Percentiles rank a stretch among this genome's conserved stretches.
Conservation (phyloP, 2,329 filamentous ascomycete species). For the Cercospora zeina region DNA sequence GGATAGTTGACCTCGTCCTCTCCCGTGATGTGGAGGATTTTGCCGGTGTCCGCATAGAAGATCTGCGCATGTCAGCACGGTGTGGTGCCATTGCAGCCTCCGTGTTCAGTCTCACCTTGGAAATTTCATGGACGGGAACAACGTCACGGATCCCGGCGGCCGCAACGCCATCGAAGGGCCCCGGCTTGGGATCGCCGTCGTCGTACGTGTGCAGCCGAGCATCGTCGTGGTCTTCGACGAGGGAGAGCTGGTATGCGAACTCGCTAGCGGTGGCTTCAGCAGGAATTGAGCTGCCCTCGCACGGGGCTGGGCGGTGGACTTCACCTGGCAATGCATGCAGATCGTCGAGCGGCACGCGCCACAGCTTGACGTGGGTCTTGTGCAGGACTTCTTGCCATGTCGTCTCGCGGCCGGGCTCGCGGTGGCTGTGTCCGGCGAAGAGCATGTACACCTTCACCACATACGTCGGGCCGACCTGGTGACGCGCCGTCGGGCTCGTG, state of each 20-base stretch:
- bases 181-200: constrained; percentile 57
- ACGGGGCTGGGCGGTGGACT: constrained; percentile 34
- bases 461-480: constrained; percentile 86
- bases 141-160: constrained; percentile 66
- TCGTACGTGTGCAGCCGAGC: constrained; percentile 67
- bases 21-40: constrained; percentile 78
- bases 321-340: constrained; percentile 49
- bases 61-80: constrained; percentile 49
- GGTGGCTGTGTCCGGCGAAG: constrained; percentile 73
- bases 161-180: constrained; percentile 60
- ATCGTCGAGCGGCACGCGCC: constrained; percentile 64
- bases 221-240: constrained; percentile 80
- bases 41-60: constrained; percentile 88
- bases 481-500: constrained; percentile 60
- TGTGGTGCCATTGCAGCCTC: not conserved
- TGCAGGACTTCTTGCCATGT: constrained; percentile 97
- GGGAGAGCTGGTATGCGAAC: constrained; percentile 77
- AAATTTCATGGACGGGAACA: constrained; percentile 71
- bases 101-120: constrained; percentile 53
- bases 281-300: constrained; percentile 34
- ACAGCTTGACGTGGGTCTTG: constrained; percentile 81
- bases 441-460: constrained; percentile 91
- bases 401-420: constrained; percentile 60
- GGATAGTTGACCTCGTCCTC: constrained; percentile 70
- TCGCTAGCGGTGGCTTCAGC: constrained; percentile 51